phyloP scores from a whole-genome alignment of 768 basidiomycete genomes.

The Boletellus ananiceps region DNA sequence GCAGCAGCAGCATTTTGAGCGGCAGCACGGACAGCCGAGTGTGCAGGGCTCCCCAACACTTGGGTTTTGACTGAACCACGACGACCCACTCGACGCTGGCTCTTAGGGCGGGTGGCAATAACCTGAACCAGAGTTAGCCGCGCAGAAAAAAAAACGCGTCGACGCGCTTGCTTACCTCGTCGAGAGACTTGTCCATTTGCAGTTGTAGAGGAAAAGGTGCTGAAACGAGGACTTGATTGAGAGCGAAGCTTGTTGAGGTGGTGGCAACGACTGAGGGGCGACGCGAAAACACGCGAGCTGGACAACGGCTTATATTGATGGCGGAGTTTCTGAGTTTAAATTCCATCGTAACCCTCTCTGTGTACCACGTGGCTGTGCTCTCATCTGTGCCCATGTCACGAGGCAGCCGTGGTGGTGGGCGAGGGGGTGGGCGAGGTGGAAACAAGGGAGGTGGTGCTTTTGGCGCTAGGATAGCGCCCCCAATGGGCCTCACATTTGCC shows the following conservation, averaged over 20 bases:
- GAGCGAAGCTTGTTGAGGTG: constrained; percentile 5
- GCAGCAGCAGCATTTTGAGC: constrained; percentile 39
- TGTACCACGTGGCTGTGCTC: constrained; percentile 5
- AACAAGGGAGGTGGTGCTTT: constrained; percentile 44
- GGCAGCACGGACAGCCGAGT: constrained; percentile 51
- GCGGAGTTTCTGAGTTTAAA: constrained; percentile 29
- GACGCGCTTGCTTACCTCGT: constrained; percentile 54
- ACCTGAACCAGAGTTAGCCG: constrained; percentile 42
- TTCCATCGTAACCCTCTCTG: background rate
- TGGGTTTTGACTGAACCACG: constrained; percentile 50
- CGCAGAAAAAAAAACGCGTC: constrained; percentile 1
- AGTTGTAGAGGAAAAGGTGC: background rate
- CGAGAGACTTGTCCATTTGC: constrained; percentile 78
- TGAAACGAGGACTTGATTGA: background rate
- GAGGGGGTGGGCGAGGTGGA: constrained; percentile 58
- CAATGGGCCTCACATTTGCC: constrained; percentile 77
- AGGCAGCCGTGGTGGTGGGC: constrained; percentile 44
- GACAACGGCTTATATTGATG: constrained; percentile 8
- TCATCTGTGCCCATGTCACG: constrained; percentile 42
- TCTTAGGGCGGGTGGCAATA: constrained; percentile 57
- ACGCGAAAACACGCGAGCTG: constrained; percentile 12
- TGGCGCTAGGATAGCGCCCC: constrained; percentile 43
- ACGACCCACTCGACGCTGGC: constrained; percentile 37
- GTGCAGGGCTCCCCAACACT: constrained; percentile 53
- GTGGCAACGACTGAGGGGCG: constrained; percentile 29